Percentiles rank a stretch among this genome's conserved stretches.
These are phyloP conservation scores for Fusarium anthophilum DNA, from an alignment of 2,329 filamentous ascomycete genomes.

Conservation along the genomic window DNA sequence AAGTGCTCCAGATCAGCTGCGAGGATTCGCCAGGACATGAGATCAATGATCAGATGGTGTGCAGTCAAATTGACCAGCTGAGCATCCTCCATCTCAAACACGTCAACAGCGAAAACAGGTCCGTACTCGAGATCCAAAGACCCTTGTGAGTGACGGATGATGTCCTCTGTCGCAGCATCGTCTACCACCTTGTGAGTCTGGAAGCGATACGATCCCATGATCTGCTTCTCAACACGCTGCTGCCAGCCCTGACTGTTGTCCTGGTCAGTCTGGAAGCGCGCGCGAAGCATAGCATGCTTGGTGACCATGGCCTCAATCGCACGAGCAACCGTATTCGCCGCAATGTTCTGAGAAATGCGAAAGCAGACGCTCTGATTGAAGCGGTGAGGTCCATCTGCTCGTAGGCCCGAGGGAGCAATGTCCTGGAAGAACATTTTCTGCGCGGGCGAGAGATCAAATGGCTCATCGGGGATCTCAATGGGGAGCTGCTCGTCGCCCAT, in stretches of 20 bases:
- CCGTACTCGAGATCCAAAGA: background rate
- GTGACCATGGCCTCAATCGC: background rate
- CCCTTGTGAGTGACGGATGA: background rate
- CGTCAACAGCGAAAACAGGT: background rate
- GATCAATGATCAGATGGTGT: background rate
- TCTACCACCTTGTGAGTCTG: fast-evolving
- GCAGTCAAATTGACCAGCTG: background rate
- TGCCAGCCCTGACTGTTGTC: background rate
- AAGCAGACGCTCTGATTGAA: background rate
- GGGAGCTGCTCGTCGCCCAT: background rate
- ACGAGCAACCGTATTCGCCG: background rate
- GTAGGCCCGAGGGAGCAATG: background rate
- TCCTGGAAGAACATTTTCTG: background rate
- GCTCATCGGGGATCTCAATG: background rate
- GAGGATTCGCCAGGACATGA: background rate
- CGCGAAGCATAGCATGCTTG: background rate
- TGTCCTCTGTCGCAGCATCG: background rate
- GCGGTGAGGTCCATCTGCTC: background rate
- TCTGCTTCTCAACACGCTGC: background rate
- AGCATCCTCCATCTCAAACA: background rate
- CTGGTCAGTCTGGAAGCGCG: background rate
- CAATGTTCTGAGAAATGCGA: fast-evolving
- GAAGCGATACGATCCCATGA: background rate
- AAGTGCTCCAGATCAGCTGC: background rate
- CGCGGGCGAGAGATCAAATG: background rate